These are phyloP conservation scores for Penicillium sp. DNA, from an alignment of 2,329 filamentous ascomycete genomes.

Conservation along the genomic window DNA sequence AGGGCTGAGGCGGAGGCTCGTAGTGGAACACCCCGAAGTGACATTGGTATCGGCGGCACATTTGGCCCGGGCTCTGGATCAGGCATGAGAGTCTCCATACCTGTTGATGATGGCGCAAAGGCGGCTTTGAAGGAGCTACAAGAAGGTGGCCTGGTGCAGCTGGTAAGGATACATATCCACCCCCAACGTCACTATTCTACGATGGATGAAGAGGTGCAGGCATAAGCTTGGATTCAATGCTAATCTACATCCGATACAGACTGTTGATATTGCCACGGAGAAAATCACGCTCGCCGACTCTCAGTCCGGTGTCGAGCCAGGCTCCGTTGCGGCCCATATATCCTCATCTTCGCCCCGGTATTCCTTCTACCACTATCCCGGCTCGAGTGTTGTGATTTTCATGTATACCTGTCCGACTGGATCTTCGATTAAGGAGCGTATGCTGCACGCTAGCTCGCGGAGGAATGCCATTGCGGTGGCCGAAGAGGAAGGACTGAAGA, in stretches of 20 bases:
- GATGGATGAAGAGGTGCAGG: background rate
- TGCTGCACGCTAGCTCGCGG: conserved; percentile 62
- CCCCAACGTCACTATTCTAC: background rate
- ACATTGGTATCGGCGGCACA: conserved; percentile 47
- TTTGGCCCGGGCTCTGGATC: conserved; percentile 31
- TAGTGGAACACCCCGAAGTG: conserved; percentile 51
- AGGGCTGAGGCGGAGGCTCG: conserved; percentile 59
- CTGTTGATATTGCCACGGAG: conserved; percentile 48
- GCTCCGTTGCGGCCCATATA: conserved; percentile 48
- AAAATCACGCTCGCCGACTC: conserved; percentile 53
- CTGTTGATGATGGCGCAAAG: conserved; percentile 54
- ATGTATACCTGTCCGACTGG: conserved; percentile 62
- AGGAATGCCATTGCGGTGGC: conserved; percentile 54
- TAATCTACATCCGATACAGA: conserved; percentile 33
- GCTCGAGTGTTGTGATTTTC: conserved; percentile 53
- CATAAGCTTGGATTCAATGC: conserved; percentile 12
- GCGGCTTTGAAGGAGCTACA: conserved; percentile 47
- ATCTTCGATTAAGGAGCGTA: conserved; percentile 63
- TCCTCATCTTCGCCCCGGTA: conserved; percentile 57
- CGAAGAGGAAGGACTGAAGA: conserved; percentile 55
- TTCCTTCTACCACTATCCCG: conserved; percentile 57
- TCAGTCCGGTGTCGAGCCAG: conserved; percentile 43
- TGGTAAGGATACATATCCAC: conserved; percentile 40
- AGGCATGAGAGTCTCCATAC: conserved; percentile 49
- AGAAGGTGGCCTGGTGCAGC: conserved; percentile 47